Base-by-base conservation (phyloP, 2,329 filamentous ascomycete species). In the Colletotrichum phormii region DNA sequence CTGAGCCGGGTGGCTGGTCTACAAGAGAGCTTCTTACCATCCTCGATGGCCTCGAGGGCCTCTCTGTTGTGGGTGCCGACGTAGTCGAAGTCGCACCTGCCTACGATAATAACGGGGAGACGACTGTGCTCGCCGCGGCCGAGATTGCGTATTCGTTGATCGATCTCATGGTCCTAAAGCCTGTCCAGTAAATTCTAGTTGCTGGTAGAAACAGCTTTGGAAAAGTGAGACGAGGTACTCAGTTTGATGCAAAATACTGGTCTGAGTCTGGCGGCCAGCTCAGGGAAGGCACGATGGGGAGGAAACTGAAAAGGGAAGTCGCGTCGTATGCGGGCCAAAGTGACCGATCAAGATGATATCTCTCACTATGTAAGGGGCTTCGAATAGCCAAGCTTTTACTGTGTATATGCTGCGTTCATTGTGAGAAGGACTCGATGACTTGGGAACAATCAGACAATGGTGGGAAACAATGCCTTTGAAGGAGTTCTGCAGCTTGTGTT, bases 1-100 rank as follows among this genome's bases (percentile, higher is more conserved):
- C 93, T 0, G 94, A 95, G 81, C 91, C 93, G 0, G 94, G 94
- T 63, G 94, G 94, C 22, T 96, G 93, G 94, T 94, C 92, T 2
- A 94, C 91, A 5, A 87, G 94, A 46, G 94, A 96, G 81, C 84
- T 97, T 72, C 92, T 95, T 73, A 86, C 91, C 3, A 92, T 96
- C 67, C 82, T 96, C 73, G 88, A 94, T 26, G 93, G 92, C 0
- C 88, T 96, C 13, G 90, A 92, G 77, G 89, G 86, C 0, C 81
- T 96, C 78, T 93, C 94, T 75, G 85, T 96, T 6, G 90, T 96
- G 0, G 94, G 93, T 1, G 94, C 91, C 0, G 94, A 96, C 83
- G 89, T 96, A 60, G 94, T 96, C 4, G 94, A 96, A 83, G 93
- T 96, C 6, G 89, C 92, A 1, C 94, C 94, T 0, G 90, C 89